A percentile compares a stretch with the other conserved stretches of the same genome.
These are phyloP conservation scores for Rugonectria rugulosa DNA, from an alignment of 2,329 filamentous ascomycete species.

Conservation along the genomic window DNA sequence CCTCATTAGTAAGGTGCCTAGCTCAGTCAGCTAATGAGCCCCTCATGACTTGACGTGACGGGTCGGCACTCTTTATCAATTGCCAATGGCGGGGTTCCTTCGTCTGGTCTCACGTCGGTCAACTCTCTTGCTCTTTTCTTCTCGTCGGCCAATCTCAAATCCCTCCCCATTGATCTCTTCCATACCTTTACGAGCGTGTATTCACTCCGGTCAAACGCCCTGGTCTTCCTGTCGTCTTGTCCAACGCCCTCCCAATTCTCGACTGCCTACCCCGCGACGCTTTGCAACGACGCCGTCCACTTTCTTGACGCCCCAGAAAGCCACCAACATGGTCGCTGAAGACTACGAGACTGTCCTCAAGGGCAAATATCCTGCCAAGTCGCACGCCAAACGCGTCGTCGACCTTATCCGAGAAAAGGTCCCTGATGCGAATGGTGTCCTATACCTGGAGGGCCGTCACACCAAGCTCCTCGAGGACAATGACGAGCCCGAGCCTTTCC, in stretches of 20 bases:
- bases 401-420: slow-evolving; percentile 75
- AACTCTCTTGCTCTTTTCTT: neutral
- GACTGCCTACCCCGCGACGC: neutral
- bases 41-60: slow-evolving; percentile 13
- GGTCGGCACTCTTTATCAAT: slow-evolving; percentile 31
- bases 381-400: slow-evolving; percentile 84
- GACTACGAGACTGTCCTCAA: slow-evolving; percentile 62
- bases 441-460: slow-evolving; percentile 89
- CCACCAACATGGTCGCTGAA: slow-evolving; percentile 45
- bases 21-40: slow-evolving; percentile 1
- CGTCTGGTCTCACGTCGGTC: neutral
- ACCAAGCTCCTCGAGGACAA: slow-evolving; percentile 88
- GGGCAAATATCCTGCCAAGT: slow-evolving; percentile 82
- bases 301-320: neutral
- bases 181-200: neutral
- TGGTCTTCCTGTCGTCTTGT: neutral
- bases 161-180: neutral
- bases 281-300: neutral
- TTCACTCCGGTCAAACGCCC: neutral
- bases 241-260: neutral
- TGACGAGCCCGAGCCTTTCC: slow-evolving; percentile 82
- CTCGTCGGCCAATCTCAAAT: neutral
- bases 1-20: slow-evolving; percentile 26
- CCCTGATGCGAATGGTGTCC: slow-evolving; percentile 69
- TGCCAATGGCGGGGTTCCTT: slow-evolving; percentile 19